phyloP scores from a whole-genome alignment of 306 rosid species.

The Begonia loranthoides region DNA sequence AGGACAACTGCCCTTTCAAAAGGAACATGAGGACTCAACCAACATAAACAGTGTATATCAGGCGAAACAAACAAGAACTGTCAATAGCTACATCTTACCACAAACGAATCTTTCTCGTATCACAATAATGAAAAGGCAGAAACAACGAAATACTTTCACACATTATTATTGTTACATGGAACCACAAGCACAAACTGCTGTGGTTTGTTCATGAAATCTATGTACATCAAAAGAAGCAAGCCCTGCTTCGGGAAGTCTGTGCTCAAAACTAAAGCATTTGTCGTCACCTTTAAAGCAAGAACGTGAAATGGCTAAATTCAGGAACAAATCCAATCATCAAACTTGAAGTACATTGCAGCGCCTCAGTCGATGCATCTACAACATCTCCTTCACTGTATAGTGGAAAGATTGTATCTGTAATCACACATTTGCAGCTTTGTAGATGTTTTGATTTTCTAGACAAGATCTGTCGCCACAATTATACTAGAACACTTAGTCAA shows the following conservation, averaged over 20 bases:
- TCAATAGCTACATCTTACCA: slow-evolving; percentile 22
- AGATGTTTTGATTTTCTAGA: slow-evolving; percentile 19
- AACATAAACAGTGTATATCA: slow-evolving; percentile 24
- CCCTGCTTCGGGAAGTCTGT: slow-evolving; percentile 46
- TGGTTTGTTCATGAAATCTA: slow-evolving; percentile 46
- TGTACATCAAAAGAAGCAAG: slow-evolving; percentile 45
- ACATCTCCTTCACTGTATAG: slow-evolving; percentile 20
- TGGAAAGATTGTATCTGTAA: slow-evolving; percentile 21
- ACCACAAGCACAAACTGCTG: slow-evolving; percentile 28
- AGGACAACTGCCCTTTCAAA: no score
- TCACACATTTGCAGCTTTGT: slow-evolving; percentile 27
- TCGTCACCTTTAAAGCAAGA: slow-evolving; percentile 50
- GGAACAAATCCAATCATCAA: slow-evolving; percentile 35
- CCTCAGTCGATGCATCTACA: slow-evolving; percentile 24
- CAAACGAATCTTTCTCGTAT: slow-evolving; percentile 25
- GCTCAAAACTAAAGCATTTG: slow-evolving; percentile 37
- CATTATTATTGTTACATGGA: slow-evolving; percentile 39
- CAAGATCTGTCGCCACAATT: slow-evolving; percentile 30
- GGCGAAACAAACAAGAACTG: slow-evolving; percentile 21
- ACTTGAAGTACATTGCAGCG: slow-evolving; percentile 21
- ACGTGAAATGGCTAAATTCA: slow-evolving; percentile 28
- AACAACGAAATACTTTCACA: slow-evolving; percentile 23
- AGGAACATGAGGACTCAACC: no score
- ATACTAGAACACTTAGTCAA: slow-evolving; percentile 16
- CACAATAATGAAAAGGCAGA: slow-evolving; percentile 15